Evolutionary conservation across 1,139 yeast genomes (phyloP).

Genomic region (Pichia sp.): DNA sequence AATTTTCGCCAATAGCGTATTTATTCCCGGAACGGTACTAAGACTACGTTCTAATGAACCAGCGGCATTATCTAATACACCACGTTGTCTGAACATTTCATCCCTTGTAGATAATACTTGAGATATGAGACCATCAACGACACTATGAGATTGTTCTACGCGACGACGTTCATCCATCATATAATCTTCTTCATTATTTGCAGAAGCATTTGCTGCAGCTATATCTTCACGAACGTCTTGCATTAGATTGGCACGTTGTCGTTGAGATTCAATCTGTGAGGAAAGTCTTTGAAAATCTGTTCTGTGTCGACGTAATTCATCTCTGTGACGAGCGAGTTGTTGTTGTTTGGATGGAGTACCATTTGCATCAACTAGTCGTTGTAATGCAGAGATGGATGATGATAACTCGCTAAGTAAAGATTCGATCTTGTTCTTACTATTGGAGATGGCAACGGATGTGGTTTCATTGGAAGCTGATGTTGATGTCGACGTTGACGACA

Average conservation of each 20-base stretch:
- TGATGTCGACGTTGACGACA: no score
- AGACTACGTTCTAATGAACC: conserved; percentile 54
- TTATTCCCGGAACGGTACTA: conserved; percentile 74
- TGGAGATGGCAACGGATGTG: no score
- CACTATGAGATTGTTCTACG: conserved; percentile 62
- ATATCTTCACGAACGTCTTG: conserved; percentile 67
- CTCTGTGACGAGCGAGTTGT: conserved; percentile 79
- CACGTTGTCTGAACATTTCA: conserved; percentile 68
- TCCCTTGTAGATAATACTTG: conserved; percentile 91
- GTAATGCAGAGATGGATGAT: no score
- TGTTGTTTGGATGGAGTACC: conserved; percentile 54
- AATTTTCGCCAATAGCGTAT: conserved; percentile 37
- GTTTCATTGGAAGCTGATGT: no score
- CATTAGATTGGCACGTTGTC: conserved; percentile 67
- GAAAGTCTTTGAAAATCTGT: conserved; percentile 47
- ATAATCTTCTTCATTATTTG: conserved; percentile 33
- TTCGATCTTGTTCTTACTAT: no score
- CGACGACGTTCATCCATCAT: conserved; percentile 71
- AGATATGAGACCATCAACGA: conserved; percentile 71
- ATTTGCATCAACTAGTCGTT: not conserved
- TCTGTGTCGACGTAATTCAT: conserved; percentile 64
- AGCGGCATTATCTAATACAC: conserved; percentile 56
- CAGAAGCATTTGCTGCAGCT: conserved; percentile 34
- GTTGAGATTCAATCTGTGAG: conserved; percentile 39
- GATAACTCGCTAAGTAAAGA: no score